Evolutionary conservation across 306 rosid genomes (phyloP), one percentile per base, ranked within the genome.

Genomic region (Acacia acuminata): DNA sequence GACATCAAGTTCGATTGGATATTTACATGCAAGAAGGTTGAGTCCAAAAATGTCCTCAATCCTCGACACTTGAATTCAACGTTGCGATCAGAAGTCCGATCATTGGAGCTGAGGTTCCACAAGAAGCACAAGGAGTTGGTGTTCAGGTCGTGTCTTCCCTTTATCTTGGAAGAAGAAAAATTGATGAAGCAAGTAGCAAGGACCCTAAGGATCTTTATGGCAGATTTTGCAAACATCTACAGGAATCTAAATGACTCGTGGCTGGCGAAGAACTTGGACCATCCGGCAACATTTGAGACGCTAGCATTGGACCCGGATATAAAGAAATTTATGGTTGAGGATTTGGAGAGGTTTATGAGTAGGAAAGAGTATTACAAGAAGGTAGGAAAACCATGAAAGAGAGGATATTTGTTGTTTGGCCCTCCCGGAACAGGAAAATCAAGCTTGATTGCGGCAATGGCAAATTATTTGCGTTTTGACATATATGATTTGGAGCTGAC

Each of bases 351-450:
- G 60, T 94, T 94, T 19, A 61, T 91, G 70, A 55, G 3, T 87
- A 92, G 97, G 88, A 92, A 82, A 44, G 97, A 87, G 0, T 88
- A 83, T 77, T 94, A 90, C 56, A 85, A 86, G 64, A 84, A 85
- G 32, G 92, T 92, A 6, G 98, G 98, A 11, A 92, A 91, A 82
- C 94, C 94, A 1, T 92, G 97, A 94, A 94, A 94, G 82, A 85
- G 98, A 73, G 97, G 97, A 2, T 94, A 94, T 44, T 75, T 94
- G 73, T 48, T 94, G 71, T 88, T 91, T 36, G 98, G 98, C 0
- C 97, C 98, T 0, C 97, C 98, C 0, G 98, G 98, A 0, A 94
- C 98, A 0, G 97, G 98, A 14, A 94, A 94, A 47, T 91, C 96
- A 1, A 94, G 97, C 86, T 84, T 92, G 76, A 89, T 91, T 25